Evolutionary conservation across 192 early-diverging fungal genomes (phyloP).

Genomic region (Rhizophagus prolifer): DNA sequence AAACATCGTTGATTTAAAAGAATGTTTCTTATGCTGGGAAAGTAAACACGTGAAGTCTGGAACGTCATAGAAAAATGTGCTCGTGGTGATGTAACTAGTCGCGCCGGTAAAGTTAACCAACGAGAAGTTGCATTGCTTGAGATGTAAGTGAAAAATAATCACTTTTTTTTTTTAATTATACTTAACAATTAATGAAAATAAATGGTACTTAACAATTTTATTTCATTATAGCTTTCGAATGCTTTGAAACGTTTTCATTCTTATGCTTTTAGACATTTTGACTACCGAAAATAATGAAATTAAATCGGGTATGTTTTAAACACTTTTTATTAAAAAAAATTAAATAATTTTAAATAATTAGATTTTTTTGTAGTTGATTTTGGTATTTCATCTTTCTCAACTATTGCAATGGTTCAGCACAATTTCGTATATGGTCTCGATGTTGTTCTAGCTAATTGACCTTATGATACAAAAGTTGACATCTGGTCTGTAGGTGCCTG

Average conservation of each 20-base stretch:
- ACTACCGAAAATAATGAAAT: constrained; percentile 11
- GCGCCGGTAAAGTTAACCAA: constrained; percentile 25
- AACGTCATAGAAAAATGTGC: constrained; percentile 28
- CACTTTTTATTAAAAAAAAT: too few relatives aligned
- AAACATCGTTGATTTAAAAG: constrained; percentile 28
- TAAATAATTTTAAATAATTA: too few relatives aligned
- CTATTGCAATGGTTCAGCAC: constrained; percentile 28
- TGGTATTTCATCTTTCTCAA: constrained; percentile 29
- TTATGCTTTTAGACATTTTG: constrained; percentile 22
- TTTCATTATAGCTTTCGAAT: constrained; percentile 21
- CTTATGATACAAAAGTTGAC: constrained; percentile 29
- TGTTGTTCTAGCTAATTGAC: constrained; percentile 15
- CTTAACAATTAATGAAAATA: too few relatives aligned
- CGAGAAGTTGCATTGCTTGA: constrained; percentile 25
- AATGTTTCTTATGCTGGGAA: constrained; percentile 29
- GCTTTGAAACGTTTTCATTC: constrained; percentile 24
- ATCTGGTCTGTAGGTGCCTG: constrained; percentile 31
- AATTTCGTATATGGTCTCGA: constrained; percentile 30
- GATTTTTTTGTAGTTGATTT: constrained; percentile 20
- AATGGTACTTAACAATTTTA: too few relatives aligned
- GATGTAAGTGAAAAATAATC: constrained; percentile 7
- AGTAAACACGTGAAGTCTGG: constrained; percentile 29
- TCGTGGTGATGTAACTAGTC: constrained; percentile 30
- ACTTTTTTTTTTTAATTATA: too few relatives aligned
- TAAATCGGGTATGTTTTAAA: constrained; percentile 21